Evolutionary conservation across 2,329 filamentous ascomycete species (phyloP).

Genomic region (Coniochaeta sp.): DNA sequence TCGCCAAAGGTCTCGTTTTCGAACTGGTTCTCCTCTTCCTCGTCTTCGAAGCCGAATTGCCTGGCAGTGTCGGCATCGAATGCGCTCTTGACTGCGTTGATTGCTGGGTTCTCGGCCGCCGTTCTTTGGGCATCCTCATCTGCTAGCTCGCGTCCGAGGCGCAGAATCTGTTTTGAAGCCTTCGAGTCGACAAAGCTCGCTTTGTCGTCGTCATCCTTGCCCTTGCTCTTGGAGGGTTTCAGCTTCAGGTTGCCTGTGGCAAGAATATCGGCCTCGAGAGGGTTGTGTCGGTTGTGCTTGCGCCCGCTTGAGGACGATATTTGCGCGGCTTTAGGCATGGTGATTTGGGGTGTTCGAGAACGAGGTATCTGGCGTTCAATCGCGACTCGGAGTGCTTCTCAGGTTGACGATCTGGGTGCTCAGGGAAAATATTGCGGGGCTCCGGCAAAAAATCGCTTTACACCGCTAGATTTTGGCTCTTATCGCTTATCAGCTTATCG

Average conservation of each 20-base stretch:
- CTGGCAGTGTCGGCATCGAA: constrained; percentile 59
- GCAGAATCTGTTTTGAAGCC: constrained; percentile 80
- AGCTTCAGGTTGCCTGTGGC: constrained; percentile 64
- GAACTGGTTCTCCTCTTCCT: constrained; percentile 52
- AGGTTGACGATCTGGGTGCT: no score
- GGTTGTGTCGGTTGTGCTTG: constrained; percentile 61
- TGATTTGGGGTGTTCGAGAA: constrained; percentile 12
- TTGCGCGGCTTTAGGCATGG: constrained; percentile 74
- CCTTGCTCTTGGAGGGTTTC: constrained; percentile 67
- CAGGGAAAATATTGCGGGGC: constrained; percentile 1
- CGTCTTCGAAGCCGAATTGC: constrained; percentile 55
- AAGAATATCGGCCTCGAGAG: constrained; percentile 80
- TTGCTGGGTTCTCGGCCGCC: background rate
- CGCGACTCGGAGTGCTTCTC: background rate
- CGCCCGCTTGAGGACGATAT: constrained; percentile 46
- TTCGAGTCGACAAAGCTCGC: constrained; percentile 79
- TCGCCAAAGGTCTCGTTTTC: constrained; percentile 2
- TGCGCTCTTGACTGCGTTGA: constrained; percentile 24
- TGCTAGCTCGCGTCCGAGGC: constrained; percentile 80
- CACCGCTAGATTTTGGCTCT: no score
- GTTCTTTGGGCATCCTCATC: constrained; percentile 57
- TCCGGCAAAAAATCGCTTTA: background rate
- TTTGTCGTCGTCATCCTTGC: constrained; percentile 52
- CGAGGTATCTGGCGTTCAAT: background rate
- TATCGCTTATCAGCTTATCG: background rate